phyloP scores from a whole-genome alignment of 352 stramenopile genomes.

The Peronospora tabacina region DNA sequence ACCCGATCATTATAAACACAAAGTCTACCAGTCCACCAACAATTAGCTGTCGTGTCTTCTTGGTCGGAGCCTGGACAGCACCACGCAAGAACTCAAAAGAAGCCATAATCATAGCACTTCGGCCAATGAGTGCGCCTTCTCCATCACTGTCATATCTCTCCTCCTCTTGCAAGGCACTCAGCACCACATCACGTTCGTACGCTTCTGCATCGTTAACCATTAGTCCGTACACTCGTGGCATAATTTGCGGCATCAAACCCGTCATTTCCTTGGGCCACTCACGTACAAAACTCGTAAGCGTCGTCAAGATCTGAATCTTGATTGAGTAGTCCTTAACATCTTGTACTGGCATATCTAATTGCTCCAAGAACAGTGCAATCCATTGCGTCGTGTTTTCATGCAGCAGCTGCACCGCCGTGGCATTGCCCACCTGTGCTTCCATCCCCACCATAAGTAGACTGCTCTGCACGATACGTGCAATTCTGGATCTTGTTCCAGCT shows the following conservation, averaged over 20 bases:
- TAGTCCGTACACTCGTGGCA: slow-evolving; percentile 61
- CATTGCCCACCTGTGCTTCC: slow-evolving; percentile 70
- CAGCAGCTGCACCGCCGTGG: slow-evolving; percentile 44
- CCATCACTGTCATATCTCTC: slow-evolving; percentile 76
- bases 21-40: slow-evolving; percentile 50
- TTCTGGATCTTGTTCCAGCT: slow-evolving; percentile 39
- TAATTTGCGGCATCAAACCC: slow-evolving; percentile 57
- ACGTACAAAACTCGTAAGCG: slow-evolving; percentile 68
- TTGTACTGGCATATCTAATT: slow-evolving; percentile 38
- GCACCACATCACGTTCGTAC: slow-evolving; percentile 56
- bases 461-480: slow-evolving; percentile 71
- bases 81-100: slow-evolving; percentile 69
- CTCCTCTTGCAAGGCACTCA: slow-evolving; percentile 39
- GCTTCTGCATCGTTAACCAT: slow-evolving; percentile 34
- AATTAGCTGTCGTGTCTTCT: slow-evolving; percentile 67
- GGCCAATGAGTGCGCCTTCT: slow-evolving; percentile 54
- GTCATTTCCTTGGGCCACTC: slow-evolving; percentile 81
- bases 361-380: slow-evolving; percentile 60
- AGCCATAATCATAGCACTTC: slow-evolving; percentile 59
- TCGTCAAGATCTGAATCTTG: slow-evolving; percentile 71
- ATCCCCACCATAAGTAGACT: slow-evolving; percentile 78
- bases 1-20: slow-evolving; percentile 72
- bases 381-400: slow-evolving; percentile 60
- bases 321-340: slow-evolving; percentile 52
- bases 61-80: slow-evolving; percentile 65